These are phyloP conservation scores for Strobilomyces dryophilus DNA, from an alignment of 768 basidiomycete genomes.

Conservation along the genomic window DNA sequence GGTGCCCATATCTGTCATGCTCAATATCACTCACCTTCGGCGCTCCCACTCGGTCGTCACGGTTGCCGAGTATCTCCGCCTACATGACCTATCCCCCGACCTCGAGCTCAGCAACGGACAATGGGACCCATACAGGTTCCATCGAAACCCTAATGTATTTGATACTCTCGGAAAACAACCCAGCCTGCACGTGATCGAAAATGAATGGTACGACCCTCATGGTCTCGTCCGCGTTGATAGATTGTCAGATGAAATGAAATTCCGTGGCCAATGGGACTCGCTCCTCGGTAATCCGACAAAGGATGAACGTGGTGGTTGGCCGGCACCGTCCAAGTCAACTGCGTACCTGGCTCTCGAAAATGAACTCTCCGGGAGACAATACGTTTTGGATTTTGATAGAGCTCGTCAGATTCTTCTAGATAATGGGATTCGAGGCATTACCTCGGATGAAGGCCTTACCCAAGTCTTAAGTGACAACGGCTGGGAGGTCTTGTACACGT, in stretches of 20 bases:
- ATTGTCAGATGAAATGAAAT: slow-evolving; percentile 30
- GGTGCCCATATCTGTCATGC: slow-evolving; percentile 36
- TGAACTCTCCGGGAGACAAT: slow-evolving; percentile 15
- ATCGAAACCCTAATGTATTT: slow-evolving; percentile 27
- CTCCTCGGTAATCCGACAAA: slow-evolving; percentile 9
- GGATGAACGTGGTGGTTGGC: slow-evolving; percentile 22
- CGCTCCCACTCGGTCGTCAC: slow-evolving; percentile 36
- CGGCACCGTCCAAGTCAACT: slow-evolving; percentile 14
- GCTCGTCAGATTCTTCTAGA: slow-evolving; percentile 19
- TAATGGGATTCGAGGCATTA: slow-evolving; percentile 11
- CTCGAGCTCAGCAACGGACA: slow-evolving; percentile 36
- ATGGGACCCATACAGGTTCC: slow-evolving; percentile 36
- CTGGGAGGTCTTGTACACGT: slow-evolving; percentile 36
- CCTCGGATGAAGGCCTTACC: slow-evolving; percentile 28
- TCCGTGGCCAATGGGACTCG: slow-evolving; percentile 29
- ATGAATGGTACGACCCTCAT: slow-evolving; percentile 38
- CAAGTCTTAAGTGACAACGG: slow-evolving; percentile 31
- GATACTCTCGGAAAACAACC: slow-evolving; percentile 20
- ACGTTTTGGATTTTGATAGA: slow-evolving; percentile 18
- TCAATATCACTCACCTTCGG: slow-evolving; percentile 41
- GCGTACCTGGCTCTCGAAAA: slow-evolving; percentile 19
- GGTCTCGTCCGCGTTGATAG: slow-evolving; percentile 36
- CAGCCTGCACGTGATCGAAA: slow-evolving; percentile 34
- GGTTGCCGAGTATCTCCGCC: slow-evolving; percentile 40
- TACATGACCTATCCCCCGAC: slow-evolving; percentile 34